These are phyloP conservation scores for Cytospora piceicola DNA, from an alignment of 2,329 filamentous ascomycete genomes.

Conservation along the genomic window DNA sequence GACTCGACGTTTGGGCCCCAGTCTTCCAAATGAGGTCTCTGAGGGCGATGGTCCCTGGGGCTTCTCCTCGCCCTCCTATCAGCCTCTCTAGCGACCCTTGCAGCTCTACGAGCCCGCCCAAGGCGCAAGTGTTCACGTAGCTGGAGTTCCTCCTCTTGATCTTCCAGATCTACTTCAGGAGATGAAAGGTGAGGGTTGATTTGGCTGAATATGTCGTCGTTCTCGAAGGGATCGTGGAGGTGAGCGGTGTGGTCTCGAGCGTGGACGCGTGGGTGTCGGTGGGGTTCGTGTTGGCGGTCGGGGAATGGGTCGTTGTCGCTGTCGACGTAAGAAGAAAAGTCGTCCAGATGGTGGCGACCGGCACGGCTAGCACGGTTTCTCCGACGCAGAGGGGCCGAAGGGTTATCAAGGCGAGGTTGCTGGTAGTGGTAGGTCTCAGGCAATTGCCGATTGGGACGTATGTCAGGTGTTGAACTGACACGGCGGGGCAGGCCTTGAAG, in stretches of 20 bases:
- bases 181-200: neutral
- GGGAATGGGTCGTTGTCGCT: neutral
- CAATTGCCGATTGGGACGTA: constrained; percentile 25
- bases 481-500: constrained; percentile 19
- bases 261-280: neutral
- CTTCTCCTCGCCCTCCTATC: constrained; percentile 4
- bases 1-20: neutral
- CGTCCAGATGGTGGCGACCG: neutral
- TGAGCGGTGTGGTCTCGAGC: neutral
- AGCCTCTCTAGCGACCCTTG: constrained; percentile 18
- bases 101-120: constrained; percentile 19
- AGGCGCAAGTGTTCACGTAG: constrained; percentile 10
- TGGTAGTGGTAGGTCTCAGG: constrained; percentile 11
- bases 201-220: neutral
- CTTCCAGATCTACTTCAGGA: neutral
- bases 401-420: neutral
- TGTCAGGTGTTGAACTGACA: constrained; percentile 26
- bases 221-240: neutral
- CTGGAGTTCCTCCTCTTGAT: neutral
- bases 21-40: neutral
- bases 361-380: neutral
- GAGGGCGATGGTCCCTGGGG: neutral
- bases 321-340: neutral
- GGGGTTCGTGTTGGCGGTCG: neutral
- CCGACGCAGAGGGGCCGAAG: neutral